These are phyloP conservation scores for Coniella vitis DNA, from an alignment of 2,329 filamentous ascomycete genomes.

Conservation along the genomic window DNA sequence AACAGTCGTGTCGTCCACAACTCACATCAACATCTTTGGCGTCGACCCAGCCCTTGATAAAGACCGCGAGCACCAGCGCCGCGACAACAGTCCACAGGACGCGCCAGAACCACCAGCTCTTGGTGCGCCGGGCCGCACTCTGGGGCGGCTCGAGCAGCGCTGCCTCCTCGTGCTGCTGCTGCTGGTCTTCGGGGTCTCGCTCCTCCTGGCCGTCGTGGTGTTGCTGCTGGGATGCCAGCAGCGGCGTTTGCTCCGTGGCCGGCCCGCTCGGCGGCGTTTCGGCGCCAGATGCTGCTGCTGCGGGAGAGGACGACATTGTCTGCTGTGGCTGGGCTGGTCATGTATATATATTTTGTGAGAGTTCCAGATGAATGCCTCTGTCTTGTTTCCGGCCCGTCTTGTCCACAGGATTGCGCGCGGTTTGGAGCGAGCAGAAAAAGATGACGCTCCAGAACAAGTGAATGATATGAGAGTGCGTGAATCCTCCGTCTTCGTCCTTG, in stretches of 20 bases:
- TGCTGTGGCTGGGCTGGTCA: not conserved
- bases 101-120: constrained; percentile 29
- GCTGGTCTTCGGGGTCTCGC: constrained; percentile 8
- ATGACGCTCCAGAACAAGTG: too few relatives aligned
- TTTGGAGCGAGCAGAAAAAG: too few relatives aligned
- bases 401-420: too few relatives aligned
- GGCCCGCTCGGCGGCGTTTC: constrained; percentile 7
- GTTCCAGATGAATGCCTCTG: too few relatives aligned
- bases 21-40: constrained; percentile 33
- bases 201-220: constrained; percentile 15
- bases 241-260: constrained; percentile 13
- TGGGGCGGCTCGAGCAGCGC: constrained; percentile 18
- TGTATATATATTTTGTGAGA: too few relatives aligned
- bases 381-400: too few relatives aligned
- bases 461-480: too few relatives aligned
- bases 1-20: not conserved
- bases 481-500: too few relatives aligned
- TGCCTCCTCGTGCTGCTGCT: constrained; percentile 17
- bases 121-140: constrained; percentile 10
- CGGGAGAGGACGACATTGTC: constrained; percentile 8
- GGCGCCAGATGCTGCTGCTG: constrained; percentile 5
- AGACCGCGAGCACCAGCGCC: constrained; percentile 27
- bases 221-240: constrained; percentile 10
- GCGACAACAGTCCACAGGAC: constrained; percentile 29
- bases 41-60: constrained; percentile 41